Conservation (phyloP, 2,329 filamentous ascomycete genomes). For the Exophiala sp. region DNA sequence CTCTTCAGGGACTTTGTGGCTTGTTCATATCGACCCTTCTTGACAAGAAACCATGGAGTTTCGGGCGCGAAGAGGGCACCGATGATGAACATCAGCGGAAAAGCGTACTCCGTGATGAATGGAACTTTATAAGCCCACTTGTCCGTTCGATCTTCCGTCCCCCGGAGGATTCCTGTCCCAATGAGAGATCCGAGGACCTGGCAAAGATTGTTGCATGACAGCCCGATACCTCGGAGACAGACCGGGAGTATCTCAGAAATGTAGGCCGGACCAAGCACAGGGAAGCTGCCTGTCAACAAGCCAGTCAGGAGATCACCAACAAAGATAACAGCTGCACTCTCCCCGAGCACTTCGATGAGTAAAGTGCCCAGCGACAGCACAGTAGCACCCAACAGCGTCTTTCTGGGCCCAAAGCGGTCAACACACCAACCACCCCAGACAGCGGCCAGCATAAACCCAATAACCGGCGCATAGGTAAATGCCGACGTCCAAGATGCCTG, state of each 20-base stretch:
- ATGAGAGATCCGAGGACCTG: conserved; percentile 36
- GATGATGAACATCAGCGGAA: conserved; percentile 48
- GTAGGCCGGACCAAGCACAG: conserved; percentile 62
- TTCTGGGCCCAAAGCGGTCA: neutral
- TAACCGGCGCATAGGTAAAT: neutral
- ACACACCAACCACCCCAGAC: neutral
- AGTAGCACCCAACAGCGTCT: neutral
- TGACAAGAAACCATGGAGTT: conserved; percentile 37
- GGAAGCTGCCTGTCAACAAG: conserved; percentile 63
- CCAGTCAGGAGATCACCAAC: conserved; percentile 58
- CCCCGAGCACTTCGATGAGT: neutral
- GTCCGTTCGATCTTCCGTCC: conserved; percentile 29
- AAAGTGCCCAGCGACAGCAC: neutral
- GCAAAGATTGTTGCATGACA: conserved; percentile 51
- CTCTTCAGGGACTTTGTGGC: conserved; percentile 31
- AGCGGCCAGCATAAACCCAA: neutral
- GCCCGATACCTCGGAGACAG: conserved; percentile 54
- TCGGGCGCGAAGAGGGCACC: conserved; percentile 40
- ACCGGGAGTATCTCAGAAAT: conserved; percentile 60
- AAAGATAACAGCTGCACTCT: conserved; percentile 40
- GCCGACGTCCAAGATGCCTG: neutral
- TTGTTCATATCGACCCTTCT: conserved; percentile 33
- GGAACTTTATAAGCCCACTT: conserved; percentile 38
- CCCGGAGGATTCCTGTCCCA: conserved; percentile 30
- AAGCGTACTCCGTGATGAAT: conserved; percentile 46